phyloP scores from a whole-genome alignment of 192 early-diverging fungal species.

The Helicostylum pulchrum region DNA sequence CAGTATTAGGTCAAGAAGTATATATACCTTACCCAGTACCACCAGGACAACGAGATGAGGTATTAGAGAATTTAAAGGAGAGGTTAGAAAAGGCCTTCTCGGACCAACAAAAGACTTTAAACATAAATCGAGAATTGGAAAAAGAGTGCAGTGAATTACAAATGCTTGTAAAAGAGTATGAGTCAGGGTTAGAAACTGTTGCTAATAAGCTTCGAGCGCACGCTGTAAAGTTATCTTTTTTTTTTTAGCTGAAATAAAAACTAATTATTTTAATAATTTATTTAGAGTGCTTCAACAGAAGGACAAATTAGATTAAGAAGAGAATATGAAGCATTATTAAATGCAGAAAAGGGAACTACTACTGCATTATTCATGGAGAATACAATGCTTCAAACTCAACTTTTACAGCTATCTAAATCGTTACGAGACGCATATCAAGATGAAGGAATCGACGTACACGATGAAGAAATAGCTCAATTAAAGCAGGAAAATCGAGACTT shows the following conservation, averaged over 20 bases:
- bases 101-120: slow-evolving; percentile 2
- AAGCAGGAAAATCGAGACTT: slow-evolving; percentile 15
- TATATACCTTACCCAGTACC: not conserved
- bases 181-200: slow-evolving; percentile 22
- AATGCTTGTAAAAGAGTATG: slow-evolving; percentile 27
- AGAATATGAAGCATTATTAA: slow-evolving; percentile 35
- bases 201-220: slow-evolving; percentile 20
- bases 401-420: slow-evolving; percentile 11
- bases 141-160: slow-evolving; percentile 21
- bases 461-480: slow-evolving; percentile 13
- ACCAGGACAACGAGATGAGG: slow-evolving; percentile 15
- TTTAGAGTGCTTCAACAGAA: slow-evolving; percentile 22
- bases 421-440: slow-evolving; percentile 4
- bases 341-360: slow-evolving; percentile 34
- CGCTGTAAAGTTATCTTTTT: no score
- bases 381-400: slow-evolving; percentile 21
- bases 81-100: not conserved
- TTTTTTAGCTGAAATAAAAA: no score
- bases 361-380: slow-evolving; percentile 29
- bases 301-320: slow-evolving; percentile 23
- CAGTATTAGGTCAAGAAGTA: not conserved
- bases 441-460: not conserved
- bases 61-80: slow-evolving; percentile 6
- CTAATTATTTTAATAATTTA: not conserved
- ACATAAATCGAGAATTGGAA: slow-evolving; percentile 21